A percentile compares a stretch with the other conserved stretches of the same genome.
These are phyloP conservation scores for Venturia nashicola DNA, from an alignment of 2,329 filamentous ascomycete genomes.

Conservation along the genomic window DNA sequence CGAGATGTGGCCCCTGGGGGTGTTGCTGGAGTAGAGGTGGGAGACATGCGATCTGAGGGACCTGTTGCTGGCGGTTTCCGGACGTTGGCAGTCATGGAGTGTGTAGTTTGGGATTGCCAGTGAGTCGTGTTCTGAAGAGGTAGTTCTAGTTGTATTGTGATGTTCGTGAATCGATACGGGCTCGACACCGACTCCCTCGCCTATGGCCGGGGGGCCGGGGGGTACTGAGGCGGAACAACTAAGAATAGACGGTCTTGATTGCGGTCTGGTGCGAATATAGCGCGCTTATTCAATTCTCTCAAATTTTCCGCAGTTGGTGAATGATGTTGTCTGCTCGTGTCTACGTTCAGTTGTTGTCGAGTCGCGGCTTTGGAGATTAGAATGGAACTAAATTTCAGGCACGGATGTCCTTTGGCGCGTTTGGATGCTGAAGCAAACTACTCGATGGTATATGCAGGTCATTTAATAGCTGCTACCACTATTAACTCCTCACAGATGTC, in stretches of 20 bases:
- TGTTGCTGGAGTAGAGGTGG: constrained; percentile 18
- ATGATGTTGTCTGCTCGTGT: neutral
- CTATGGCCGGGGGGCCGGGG: neutral
- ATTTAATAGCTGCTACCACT: neutral
- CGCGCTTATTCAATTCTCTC: neutral
- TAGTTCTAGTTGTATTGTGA: neutral
- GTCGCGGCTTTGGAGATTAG: neutral
- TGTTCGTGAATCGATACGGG: neutral
- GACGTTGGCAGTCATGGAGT: neutral
- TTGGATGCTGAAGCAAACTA: neutral
- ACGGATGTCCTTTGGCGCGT: neutral
- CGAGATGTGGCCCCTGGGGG: constrained; percentile 22
- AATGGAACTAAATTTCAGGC: constrained; percentile 1
- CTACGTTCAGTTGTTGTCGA: neutral
- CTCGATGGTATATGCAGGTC: neutral
- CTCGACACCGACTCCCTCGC: neutral
- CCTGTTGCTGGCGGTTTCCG: constrained; percentile 24
- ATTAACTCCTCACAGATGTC: too few relatives aligned
- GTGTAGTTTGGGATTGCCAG: neutral
- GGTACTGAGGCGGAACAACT: neutral
- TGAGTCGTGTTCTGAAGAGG: neutral
- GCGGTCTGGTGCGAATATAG: neutral
- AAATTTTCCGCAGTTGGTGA: neutral
- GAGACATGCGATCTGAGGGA: constrained; percentile 18
- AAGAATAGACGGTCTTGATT: constrained; percentile 1